A percentile compares a stretch with the other conserved stretches of the same genome.
Evolutionary conservation across 257 asterid genomes (phyloP).

Genomic region (Voacanga thouarsii): DNA sequence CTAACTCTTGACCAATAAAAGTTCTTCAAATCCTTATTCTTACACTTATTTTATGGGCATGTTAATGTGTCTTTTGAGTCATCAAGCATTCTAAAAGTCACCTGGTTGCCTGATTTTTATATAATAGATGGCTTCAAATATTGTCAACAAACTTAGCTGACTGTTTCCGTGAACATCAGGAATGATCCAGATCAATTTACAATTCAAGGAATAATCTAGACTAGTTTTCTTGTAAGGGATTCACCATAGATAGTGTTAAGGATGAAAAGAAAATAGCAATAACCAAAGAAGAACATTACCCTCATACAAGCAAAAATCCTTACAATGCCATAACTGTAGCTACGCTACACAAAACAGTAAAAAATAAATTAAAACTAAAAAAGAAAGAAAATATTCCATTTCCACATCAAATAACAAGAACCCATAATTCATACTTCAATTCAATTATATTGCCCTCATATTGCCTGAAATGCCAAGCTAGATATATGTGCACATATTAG

Average conservation of each 20-base stretch:
- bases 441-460: not conserved
- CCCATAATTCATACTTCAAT: not conserved
- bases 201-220: not conserved
- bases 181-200: not conserved
- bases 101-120: not conserved
- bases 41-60: too few species aligned
- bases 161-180: not conserved
- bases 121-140: not conserved
- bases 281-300: conserved; percentile 20
- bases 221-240: not conserved
- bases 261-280: not conserved
- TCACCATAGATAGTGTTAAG: not conserved
- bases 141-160: not conserved
- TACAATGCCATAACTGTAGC: conserved; percentile 32
- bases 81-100: not conserved
- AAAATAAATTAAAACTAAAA: not conserved
- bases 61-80: not conserved
- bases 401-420: not conserved
- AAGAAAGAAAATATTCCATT: not conserved
- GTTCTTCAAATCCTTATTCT: not conserved
- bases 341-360: conserved; percentile 24
- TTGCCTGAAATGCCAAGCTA: not conserved
- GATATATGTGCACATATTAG: not conserved
- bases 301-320: conserved; percentile 37
- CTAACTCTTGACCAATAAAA: not conserved